Conservation (phyloP, 176 grass and related monocot species). For the Musa acuminata region DNA sequence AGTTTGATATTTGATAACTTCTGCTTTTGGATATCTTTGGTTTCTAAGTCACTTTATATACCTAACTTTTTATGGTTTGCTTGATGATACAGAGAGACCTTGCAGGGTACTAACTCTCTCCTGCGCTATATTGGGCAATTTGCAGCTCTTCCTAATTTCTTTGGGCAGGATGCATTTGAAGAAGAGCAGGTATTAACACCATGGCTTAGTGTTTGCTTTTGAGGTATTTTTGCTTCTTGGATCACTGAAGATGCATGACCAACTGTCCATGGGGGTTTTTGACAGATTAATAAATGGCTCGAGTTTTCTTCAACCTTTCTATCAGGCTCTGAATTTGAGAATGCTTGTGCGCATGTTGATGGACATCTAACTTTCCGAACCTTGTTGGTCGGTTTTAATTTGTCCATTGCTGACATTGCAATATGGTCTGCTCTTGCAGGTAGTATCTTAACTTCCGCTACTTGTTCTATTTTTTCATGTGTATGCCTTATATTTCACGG, state of each 20-base stretch:
- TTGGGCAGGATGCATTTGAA: conserved; percentile 45
- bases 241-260: not conserved
- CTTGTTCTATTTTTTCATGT: not conserved
- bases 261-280: conserved; percentile 13
- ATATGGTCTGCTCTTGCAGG: conserved; percentile 79
- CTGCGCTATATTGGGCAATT: conserved; percentile 44
- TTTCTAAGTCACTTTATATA: conserved; percentile 16
- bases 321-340: conserved; percentile 69
- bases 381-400: conserved; percentile 66
- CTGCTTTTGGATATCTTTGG: not conserved
- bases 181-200: conserved; percentile 44
- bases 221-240: not conserved
- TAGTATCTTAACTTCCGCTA: conserved; percentile 5
- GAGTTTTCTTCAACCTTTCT: conserved; percentile 51
- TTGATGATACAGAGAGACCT: conserved; percentile 36
- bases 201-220: not conserved
- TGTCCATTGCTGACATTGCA: conserved; percentile 66
- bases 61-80: not conserved
- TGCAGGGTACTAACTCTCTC: conserved; percentile 62
- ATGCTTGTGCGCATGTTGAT: conserved; percentile 56
- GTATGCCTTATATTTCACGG: not conserved
- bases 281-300: conserved; percentile 82
- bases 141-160: conserved; percentile 54
- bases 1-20: not conserved
- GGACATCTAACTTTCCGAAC: conserved; percentile 41